phyloP scores from a whole-genome alignment of 2,329 filamentous ascomycete genomes.

The Dothideomycetidae sp. region DNA sequence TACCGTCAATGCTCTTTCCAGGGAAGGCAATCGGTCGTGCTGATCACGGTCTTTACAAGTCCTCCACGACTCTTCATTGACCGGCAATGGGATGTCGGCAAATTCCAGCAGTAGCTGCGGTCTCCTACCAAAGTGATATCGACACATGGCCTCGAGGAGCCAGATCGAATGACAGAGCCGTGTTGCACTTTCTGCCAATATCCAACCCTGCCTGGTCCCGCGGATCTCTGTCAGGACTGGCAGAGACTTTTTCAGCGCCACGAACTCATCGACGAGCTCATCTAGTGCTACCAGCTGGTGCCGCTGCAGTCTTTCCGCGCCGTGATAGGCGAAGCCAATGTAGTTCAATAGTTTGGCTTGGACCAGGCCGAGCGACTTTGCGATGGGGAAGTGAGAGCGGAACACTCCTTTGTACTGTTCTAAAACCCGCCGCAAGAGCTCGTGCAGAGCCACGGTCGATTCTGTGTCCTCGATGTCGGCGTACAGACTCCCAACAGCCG shows the following conservation, averaged over 20 bases:
- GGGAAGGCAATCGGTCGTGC: slow-evolving; percentile 18
- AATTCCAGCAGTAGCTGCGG: slow-evolving; percentile 11
- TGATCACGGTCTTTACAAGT: slow-evolving; percentile 6
- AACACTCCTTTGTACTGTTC: not conserved
- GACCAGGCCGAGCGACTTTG: not conserved
- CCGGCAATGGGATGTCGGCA: slow-evolving; percentile 13
- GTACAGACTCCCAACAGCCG: slow-evolving; percentile 17
- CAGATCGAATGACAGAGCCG: slow-evolving; percentile 14
- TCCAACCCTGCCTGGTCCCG: slow-evolving; percentile 7
- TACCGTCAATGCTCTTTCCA: slow-evolving; percentile 30
- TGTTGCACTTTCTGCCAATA: slow-evolving; percentile 8
- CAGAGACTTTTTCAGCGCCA: not conserved
- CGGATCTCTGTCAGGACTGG: not conserved
- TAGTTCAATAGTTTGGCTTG: slow-evolving; percentile 4
- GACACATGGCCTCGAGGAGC: slow-evolving; percentile 13
- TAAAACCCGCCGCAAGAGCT: slow-evolving; percentile 1
- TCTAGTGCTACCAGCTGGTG: not conserved
- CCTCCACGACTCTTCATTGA: slow-evolving; percentile 15
- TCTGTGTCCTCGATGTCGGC: not conserved
- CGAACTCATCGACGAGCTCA: too few relatives aligned
- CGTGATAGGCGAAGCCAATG: slow-evolving; percentile 1
- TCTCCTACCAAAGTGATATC: slow-evolving; percentile 12
- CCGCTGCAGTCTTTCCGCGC: not conserved
- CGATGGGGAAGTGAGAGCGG: not conserved
- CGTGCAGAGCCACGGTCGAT: slow-evolving; percentile 6